phyloP scores from a whole-genome alignment of 805 yeast species.

The Scheffersomyces amazonensis region DNA sequence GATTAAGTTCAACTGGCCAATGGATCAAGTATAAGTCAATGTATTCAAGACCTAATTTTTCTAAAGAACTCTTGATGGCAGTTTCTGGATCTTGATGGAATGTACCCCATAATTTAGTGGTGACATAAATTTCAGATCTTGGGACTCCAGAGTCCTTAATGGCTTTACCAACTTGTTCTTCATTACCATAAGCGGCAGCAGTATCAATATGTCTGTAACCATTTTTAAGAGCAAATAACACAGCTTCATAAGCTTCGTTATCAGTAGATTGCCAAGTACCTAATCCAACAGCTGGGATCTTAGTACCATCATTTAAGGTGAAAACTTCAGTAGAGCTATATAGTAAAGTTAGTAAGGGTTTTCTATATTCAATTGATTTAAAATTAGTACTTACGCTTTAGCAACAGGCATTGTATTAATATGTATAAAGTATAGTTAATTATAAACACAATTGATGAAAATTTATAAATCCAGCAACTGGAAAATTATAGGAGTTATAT shows the following conservation, averaged over 20 bases:
- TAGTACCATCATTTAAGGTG: slow-evolving; percentile 55
- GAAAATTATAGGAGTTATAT: no score
- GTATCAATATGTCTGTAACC: slow-evolving; percentile 79
- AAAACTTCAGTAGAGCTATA: background rate
- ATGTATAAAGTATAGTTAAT: no score
- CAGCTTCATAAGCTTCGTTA: slow-evolving; percentile 55
- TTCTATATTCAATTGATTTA: background rate
- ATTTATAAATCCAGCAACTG: no score
- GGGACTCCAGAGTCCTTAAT: slow-evolving; percentile 56
- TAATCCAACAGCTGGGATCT: slow-evolving; percentile 63
- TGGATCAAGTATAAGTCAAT: slow-evolving; percentile 77
- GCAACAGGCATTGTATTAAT: background rate
- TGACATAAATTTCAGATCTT: slow-evolving; percentile 62
- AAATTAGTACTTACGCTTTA: background rate
- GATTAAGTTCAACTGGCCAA: slow-evolving; percentile 61
- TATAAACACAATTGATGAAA: no score
- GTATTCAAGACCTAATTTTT: slow-evolving; percentile 65
- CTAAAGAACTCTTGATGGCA: slow-evolving; percentile 56
- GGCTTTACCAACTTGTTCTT: slow-evolving; percentile 56
- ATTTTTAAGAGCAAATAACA: slow-evolving; percentile 51
- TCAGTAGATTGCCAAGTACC: slow-evolving; percentile 68
- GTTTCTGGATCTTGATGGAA: slow-evolving; percentile 48
- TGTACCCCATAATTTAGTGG: slow-evolving; percentile 66
- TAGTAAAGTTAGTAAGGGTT: background rate
- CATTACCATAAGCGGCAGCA: slow-evolving; percentile 66